Evolutionary conservation across 805 yeast species (phyloP).

Genomic region (Komagataella phaffii): DNA sequence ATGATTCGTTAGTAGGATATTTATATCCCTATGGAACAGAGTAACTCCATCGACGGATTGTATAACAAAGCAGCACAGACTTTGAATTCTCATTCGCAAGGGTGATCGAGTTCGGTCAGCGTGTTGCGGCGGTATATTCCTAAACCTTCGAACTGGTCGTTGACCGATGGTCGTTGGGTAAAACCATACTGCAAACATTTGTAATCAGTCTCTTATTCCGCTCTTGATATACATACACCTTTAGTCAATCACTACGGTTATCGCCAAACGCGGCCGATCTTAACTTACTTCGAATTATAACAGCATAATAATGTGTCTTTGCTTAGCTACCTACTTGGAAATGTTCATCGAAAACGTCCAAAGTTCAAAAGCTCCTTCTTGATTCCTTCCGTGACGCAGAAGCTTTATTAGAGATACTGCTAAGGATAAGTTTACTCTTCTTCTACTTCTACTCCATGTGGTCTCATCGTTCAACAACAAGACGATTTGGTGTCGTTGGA

Average conservation of each 20-base stretch:
- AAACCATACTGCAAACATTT: constrained; percentile 98
- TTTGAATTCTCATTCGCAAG: constrained; percentile 40
- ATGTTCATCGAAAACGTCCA: not conserved
- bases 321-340: not conserved
- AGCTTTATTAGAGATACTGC: not conserved
- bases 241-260: not conserved
- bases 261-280: not conserved
- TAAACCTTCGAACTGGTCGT: constrained; percentile 93
- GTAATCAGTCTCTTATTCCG: not conserved
- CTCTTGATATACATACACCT: not conserved
- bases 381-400: not conserved
- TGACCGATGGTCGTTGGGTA: constrained; percentile 96
- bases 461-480: constrained; percentile 12
- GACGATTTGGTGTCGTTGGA: constrained; percentile 9
- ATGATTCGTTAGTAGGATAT: not conserved
- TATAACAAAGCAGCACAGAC: constrained; percentile 46
- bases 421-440: not conserved
- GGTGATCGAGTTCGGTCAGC: constrained; percentile 54
- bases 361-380: not conserved
- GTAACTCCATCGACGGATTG: constrained; percentile 98
- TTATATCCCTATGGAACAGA: constrained; percentile 35
- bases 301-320: not conserved
- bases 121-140: constrained; percentile 93
- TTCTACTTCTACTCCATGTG: not conserved
- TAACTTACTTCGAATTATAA: not conserved